Conservation (phyloP, 805 yeast genomes). For the Suhomyces vadensis region DNA sequence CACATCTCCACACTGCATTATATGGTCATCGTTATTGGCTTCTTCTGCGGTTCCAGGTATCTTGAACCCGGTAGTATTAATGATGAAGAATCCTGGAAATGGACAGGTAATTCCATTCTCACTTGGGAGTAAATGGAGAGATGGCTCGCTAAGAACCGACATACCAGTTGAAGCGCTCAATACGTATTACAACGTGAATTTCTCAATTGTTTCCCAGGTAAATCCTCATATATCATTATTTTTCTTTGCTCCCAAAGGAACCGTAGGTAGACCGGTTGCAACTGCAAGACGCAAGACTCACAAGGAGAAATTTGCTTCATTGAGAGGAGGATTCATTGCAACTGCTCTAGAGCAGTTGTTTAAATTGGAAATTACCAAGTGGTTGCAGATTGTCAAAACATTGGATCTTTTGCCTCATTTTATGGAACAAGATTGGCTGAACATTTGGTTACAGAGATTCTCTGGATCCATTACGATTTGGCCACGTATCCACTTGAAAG, state of each 20-base stretch:
- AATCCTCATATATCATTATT: constrained; percentile 79
- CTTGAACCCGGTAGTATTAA: constrained; percentile 72
- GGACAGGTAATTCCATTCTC: constrained; percentile 60
- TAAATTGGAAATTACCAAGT: constrained; percentile 72
- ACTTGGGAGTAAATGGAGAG: constrained; percentile 75
- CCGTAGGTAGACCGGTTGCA: constrained; percentile 77
- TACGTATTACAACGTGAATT: constrained; percentile 73
- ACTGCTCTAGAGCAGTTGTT: constrained; percentile 70
- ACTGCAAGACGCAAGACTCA: constrained; percentile 45
- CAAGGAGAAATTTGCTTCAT: constrained; percentile 35
- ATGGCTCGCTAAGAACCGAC: constrained; percentile 77
- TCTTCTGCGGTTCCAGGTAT: constrained; percentile 85
- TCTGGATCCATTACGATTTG: constrained; percentile 76
- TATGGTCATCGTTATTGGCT: constrained; percentile 78
- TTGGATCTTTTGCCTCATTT: constrained; percentile 68
- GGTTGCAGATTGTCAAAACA: constrained; percentile 66
- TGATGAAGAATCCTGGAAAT: constrained; percentile 56
- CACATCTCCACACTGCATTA: constrained; percentile 76
- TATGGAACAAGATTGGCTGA: constrained; percentile 79
- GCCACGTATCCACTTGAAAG: constrained; percentile 62
- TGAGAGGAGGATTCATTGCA: constrained; percentile 76
- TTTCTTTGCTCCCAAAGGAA: constrained; percentile 76
- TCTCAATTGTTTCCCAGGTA: constrained; percentile 76
- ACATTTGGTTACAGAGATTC: constrained; percentile 70
- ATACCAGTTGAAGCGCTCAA: constrained; percentile 74